Percentiles rank a stretch among this genome's conserved stretches.
phyloP scores from a whole-genome alignment of 2,329 filamentous ascomycete species.

The Paramyrothecium roridum region DNA sequence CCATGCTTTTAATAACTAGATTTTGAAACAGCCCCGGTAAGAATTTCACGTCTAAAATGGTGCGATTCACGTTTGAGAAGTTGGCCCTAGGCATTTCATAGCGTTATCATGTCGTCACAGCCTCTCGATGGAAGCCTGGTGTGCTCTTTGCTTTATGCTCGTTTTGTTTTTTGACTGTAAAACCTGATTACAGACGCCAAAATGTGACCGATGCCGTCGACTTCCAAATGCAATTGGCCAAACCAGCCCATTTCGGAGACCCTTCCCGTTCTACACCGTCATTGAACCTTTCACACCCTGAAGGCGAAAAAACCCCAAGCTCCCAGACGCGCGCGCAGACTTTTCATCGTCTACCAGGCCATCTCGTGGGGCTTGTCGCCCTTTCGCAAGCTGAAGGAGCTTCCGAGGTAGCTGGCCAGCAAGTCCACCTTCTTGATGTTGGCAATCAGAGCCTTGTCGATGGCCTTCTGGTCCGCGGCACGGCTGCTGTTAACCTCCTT shows the following conservation, averaged over 20 bases:
- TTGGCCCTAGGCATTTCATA: conserved; percentile 6
- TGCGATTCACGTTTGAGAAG: neutral
- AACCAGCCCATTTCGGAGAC: conserved; percentile 52
- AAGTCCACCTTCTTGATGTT: conserved; percentile 98
- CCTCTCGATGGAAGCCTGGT: conserved; percentile 28
- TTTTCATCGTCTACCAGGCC: conserved; percentile 76
- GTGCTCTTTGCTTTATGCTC: conserved; percentile 40
- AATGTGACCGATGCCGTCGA: conserved; percentile 63
- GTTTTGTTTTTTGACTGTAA: conserved; percentile 54
- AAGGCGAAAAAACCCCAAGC: conserved; percentile 16
- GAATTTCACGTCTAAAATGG: neutral
- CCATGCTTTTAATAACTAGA: neutral
- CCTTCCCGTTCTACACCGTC: conserved; percentile 42
- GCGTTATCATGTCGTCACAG: conserved; percentile 23
- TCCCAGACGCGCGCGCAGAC: conserved; percentile 21
- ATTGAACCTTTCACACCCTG: conserved; percentile 15
- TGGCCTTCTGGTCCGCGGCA: conserved; percentile 94
- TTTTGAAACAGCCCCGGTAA: neutral
- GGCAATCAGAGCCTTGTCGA: conserved; percentile 94
- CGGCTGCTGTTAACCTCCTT: conserved; percentile 91
- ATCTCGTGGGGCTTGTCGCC: conserved; percentile 99
- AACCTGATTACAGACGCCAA: conserved; percentile 66
- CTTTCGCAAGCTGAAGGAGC: conserved; percentile 97
- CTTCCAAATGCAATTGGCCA: conserved; percentile 65
- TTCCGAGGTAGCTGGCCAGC: conserved; percentile 89